Evolutionary conservation across 2,329 filamentous ascomycete genomes (phyloP), one percentile per base, ranked within the genome.

Genomic region (Colletotrichum navitas): DNA sequence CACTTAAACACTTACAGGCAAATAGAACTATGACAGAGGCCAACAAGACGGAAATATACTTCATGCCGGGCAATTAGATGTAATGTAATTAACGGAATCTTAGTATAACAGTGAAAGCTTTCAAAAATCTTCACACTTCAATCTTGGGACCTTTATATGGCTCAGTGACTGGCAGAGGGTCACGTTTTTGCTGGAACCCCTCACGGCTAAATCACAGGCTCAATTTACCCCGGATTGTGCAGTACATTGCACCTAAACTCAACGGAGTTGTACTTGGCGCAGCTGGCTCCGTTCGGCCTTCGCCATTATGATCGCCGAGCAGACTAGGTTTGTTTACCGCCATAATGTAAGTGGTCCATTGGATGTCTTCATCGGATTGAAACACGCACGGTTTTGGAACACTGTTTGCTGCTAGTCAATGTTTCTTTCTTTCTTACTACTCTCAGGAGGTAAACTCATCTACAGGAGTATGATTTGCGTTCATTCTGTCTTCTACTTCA

Each of bases 131-230:
- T 56, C 12, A 24, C n/a, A 4, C 12, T n/a, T 8, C n/a, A 18
- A 16, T 6, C 6, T n/a, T n/a, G 51, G 8, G 7, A 32, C 39
- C 24, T 61, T 68, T 71, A 61, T 68, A 71, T 45, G 2, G 3
- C 24, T 5, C 21, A n/a, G 12, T n/a, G 26, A 34, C 54, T 21
- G 39, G 26, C 5, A 3, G 18, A 34, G 7, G 21, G 63, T 68
- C 64, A 71, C 68, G 64, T 68, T 71, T 21, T 3, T 7, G 24
- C 5, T 54, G 51, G 26, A 49, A 68, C 68, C 68, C 68, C 68
- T 71, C 68, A 71, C 68, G 68, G 68, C 10, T 71, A 71, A 71
- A 71, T 71, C 32, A 34, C 34, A 43, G 51, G 47, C 29, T 59
- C 43, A 52, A 71, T 63, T 71, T 61, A 71, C 64, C 64, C 68